phyloP scores from a whole-genome alignment of 208 protist genomes.

The Naegleria gruberi region DNA sequence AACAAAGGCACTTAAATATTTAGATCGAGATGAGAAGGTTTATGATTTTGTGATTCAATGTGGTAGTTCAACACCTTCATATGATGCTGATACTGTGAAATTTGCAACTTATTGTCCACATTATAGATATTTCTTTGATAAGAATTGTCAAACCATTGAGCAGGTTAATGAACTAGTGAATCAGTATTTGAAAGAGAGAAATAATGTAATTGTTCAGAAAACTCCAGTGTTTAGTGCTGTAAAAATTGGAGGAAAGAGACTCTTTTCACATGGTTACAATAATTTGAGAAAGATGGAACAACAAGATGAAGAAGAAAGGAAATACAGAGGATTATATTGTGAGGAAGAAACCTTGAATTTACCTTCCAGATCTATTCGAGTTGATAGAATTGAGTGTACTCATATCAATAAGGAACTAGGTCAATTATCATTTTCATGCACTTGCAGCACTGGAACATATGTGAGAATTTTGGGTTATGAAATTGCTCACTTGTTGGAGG shows the following conservation, averaged over 20 bases:
- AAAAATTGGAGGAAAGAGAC: background rate
- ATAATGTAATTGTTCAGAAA: background rate
- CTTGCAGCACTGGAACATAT: background rate
- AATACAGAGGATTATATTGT: background rate
- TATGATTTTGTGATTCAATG: background rate
- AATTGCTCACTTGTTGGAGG: background rate
- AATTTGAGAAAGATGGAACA: background rate
- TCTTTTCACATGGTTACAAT: background rate
- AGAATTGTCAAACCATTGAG: background rate
- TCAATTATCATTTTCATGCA: background rate
- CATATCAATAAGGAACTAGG: background rate
- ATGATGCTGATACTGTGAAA: background rate
- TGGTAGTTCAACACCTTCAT: background rate
- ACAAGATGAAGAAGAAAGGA: background rate
- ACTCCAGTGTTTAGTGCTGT: background rate
- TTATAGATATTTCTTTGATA: slow-evolving; percentile 4
- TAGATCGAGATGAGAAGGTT: background rate
- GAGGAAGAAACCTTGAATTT: background rate
- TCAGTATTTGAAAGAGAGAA: background rate
- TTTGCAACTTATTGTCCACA: background rate
- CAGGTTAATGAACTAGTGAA: background rate
- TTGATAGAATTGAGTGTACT: background rate
- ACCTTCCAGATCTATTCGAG: background rate
- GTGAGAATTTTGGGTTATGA: background rate
- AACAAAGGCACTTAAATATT: background rate